Evolutionary conservation across 2,329 filamentous ascomycete species (phyloP).

Genomic region (Ophiostoma populinum): DNA sequence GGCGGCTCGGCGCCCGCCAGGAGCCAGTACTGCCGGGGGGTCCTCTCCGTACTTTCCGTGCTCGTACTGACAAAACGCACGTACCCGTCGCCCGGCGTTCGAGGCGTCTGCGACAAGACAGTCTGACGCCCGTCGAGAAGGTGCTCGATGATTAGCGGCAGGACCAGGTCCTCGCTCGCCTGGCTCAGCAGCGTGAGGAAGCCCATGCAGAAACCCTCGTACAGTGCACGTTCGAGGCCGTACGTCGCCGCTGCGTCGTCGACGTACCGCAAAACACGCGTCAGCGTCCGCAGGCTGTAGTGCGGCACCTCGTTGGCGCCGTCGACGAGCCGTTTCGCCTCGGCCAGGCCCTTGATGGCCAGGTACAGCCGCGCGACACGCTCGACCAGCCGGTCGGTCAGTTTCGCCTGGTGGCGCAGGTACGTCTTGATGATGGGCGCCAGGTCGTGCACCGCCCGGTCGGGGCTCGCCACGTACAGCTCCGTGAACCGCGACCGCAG

Average conservation of each 20-base stretch:
- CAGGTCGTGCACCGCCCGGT: conserved; percentile 72
- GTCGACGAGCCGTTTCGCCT: conserved; percentile 75
- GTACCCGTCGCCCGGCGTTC: conserved; percentile 64
- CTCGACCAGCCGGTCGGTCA: conserved; percentile 55
- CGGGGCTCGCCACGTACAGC: conserved; percentile 81
- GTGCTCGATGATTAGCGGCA: conserved; percentile 65
- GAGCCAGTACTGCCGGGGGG: conserved; percentile 68
- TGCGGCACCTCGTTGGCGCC: conserved; percentile 92
- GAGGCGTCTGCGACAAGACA: conserved; percentile 62
- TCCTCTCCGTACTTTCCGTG: too few relatives aligned
- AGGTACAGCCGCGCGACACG: conserved; percentile 81
- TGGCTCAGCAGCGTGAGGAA: conserved; percentile 80
- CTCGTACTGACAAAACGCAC: conserved; percentile 56
- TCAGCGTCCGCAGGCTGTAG: conserved; percentile 89
- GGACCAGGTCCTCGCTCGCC: conserved; percentile 61
- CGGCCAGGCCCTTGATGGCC: conserved; percentile 65
- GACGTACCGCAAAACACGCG: conserved; percentile 76
- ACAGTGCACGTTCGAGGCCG: conserved; percentile 69
- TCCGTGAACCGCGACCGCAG: conserved; percentile 89
- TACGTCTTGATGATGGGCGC: conserved; percentile 80
- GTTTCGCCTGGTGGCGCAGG: conserved; percentile 51
- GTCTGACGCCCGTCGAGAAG: conserved; percentile 52
- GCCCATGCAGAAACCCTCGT: conserved; percentile 95
- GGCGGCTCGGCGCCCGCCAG: conserved; percentile 51
- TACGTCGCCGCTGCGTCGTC: conserved; percentile 71